These are phyloP conservation scores for Berberis thunbergii DNA, from an alignment of 164 flowering plant genomes.

Conservation along the genomic window DNA sequence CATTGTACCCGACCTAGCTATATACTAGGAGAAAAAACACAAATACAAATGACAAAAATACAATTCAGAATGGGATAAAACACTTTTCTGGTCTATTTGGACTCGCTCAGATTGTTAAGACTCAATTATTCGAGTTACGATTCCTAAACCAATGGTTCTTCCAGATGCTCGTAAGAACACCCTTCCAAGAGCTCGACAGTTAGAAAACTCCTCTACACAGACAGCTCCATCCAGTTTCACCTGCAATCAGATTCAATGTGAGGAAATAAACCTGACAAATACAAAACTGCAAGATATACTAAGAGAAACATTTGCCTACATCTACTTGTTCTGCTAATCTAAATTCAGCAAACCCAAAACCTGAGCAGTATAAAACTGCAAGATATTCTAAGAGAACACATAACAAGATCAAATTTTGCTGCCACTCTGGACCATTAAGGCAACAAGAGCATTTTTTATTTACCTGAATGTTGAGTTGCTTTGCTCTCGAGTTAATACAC, in stretches of 20 bases:
- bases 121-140: conserved; percentile 45
- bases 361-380: neutral
- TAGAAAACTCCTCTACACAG: conserved; percentile 70
- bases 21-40: no score
- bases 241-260: conserved; percentile 23
- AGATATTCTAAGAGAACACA: no score
- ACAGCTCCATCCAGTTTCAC: conserved; percentile 54
- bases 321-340: neutral
- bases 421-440: no score
- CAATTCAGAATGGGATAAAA: no score
- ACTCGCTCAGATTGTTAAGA: neutral
- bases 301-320: neutral
- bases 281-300: neutral
- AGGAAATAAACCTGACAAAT: neutral
- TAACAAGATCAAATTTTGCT: no score
- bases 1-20: no score
- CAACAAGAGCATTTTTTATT: no score
- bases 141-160: conserved; percentile 76
- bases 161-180: conserved; percentile 68
- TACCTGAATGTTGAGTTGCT: no score
- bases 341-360: neutral
- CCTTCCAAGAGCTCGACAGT: conserved; percentile 69
- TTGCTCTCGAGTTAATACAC: no score
- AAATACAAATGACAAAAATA: no score
- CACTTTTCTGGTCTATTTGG: no score